Base-by-base conservation (phyloP, 2,329 filamentous ascomycete species). In the Phoma sp. region DNA sequence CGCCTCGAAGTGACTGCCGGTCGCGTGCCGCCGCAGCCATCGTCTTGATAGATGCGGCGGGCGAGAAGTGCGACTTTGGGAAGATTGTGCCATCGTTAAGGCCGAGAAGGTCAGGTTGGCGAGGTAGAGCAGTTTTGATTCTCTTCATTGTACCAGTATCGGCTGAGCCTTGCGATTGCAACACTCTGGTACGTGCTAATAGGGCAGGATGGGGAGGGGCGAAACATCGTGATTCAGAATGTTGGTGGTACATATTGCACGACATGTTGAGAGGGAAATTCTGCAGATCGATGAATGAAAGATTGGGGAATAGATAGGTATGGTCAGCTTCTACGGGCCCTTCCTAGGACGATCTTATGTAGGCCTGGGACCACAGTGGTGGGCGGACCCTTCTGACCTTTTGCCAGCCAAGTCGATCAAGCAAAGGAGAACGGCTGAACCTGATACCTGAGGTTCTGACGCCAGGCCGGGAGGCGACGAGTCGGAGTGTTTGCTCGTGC, bases 61-160 rank as follows among this genome's bases (percentile, higher is more conserved):
- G 50, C 7, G 42, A 20, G 30, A 52, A 67, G 36, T 68, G 59
- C 10, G 42, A 50, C 17, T 48, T 37, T 1, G 66, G 57, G 29
- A 67, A 67, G 21, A 67, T 65, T 9, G 55, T 60, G 7, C 64
- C 66, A 60, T 68, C 62, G 36, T 67, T 62, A 33, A 62, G 30
- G 17, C 64, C 61, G 4, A 57, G 56, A 7, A 65, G 37, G 9
- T 33, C 47, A 14, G 32, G 21, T 10, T 54, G 52, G 15, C 43
- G 43, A 21, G 25, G 26, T 29, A 56, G 47, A 10, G 23, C 28
- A 4, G 37, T 42, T 3, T 38, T 23, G 4, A 17, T 15, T 9
- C 39, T 26, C 14, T 39, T 45, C 15, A 14, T 2, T 11, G 42
- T 29, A 15, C 48, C 43, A 0, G 30, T 29, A 32, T 37, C 37